Base-by-base conservation (phyloP, 2,329 filamentous ascomycete species). In the Ceratocystis diversiconidia region DNA sequence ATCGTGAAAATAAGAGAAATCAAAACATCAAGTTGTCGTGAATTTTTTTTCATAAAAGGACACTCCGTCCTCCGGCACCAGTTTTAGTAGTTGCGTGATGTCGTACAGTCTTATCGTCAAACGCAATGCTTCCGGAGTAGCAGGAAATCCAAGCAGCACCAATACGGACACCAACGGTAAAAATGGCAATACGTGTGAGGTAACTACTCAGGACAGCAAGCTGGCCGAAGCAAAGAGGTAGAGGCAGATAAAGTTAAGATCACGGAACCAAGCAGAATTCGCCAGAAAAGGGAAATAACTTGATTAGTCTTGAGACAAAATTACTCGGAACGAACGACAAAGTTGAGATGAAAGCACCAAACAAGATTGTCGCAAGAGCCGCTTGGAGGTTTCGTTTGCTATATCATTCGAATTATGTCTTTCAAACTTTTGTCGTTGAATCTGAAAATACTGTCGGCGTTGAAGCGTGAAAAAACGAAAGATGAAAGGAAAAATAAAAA, bases 321-420 rank as follows among this genome's bases (percentile, higher is more conserved):
- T 5, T 5, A 22, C 48, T 41, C 19, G 48, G 22, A 50, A 22
- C 7, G 19, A 65, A 59, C 62, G 52, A 66, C 59, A 55, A 64
- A 65, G 57, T 64, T 48, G 48, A 67, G 67, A 68, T 65, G 67
- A 69, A 70, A 66, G 62, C 60, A 43, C 41, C 48, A 52, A 61
- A 59, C 48, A 44, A 52, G 52, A 50, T 62, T 52, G 64, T 64
- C 61, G 60, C 41, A 67, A 46, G 30, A 63, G 41, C 7, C 32
- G 12, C 48, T 28, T 55, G 57, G 44, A 43, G 32, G 32, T 50
- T 65, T n/a, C 28, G n/a, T n/a, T 32, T 28, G 17, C 52, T 30
- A 28, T 30, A 7, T 32, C 52, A 57, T n/a, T 30, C 52, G 4
- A 22, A 12, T 2, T 12, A 17, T 32, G 25, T 32, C 19, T 32